Evolutionary conservation across 225 moss, liverwort and hornwort species (phyloP), one percentile per base, ranked within the genome.

Genomic region (Polytrichum commune): DNA sequence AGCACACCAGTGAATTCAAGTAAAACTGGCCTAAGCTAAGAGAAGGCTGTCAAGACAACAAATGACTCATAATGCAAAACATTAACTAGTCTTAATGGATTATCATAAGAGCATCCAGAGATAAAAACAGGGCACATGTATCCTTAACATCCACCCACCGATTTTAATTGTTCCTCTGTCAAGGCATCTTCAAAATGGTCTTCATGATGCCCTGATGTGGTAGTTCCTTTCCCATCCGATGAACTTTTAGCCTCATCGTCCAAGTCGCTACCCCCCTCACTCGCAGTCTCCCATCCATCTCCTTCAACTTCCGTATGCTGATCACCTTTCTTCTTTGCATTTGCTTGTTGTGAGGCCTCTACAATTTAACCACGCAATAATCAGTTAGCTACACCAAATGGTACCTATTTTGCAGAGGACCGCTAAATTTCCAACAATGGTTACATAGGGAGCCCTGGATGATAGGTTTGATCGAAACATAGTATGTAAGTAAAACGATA

Each of bases 261-360:
- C 13, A 30, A 63, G 55, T 80, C 80, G 55, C 82, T 75, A 68
- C 83, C 78, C 70, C 93, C 93, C 84, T 92, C 91, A 81, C 93
- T 96, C 32, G 93, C 95, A 61, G 90, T 96, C 54, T 93, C 90
- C 78, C 88, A 96, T 63, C 90, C 95, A 70, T 96, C 89, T 57
- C 83, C 85, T 26, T 90, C 91, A 55, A 69, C 86, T 30, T 86
- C 88, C 29, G 77, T 75, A 72, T 71, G 64, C 24, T 64, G 71
- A 5, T 69, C 73, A 19, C 81, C 74, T 62, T 73, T 88, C 32
- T 76, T 77, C 66, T 87, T 84, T 63, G 81, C 65, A 70, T 76
- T 86, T 20, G 73, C 57, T 38, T 69, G 78, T 60, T 68, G 67
- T 69, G 64, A 10, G n/a, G 76, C 30, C 27, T 80, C 76, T 76